phyloP scores from a whole-genome alignment of 352 stramenopile species.

The Pythium graminicola region DNA sequence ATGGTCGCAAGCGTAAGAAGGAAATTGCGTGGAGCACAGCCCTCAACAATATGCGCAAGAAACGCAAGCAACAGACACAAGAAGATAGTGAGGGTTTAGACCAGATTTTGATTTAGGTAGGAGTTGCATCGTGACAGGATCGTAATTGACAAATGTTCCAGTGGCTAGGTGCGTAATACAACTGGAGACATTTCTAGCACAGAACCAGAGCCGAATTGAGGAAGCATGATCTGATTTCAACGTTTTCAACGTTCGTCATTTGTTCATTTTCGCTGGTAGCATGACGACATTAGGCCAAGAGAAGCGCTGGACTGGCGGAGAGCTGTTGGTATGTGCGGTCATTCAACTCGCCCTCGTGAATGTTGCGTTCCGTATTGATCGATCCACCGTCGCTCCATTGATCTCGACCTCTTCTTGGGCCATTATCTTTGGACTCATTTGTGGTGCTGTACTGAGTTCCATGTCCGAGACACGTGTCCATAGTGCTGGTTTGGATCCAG shows the following conservation, averaged over 20 bases:
- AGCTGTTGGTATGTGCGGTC: conserved; percentile 13
- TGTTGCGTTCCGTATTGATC: conserved; percentile 13
- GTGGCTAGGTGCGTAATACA: too few relatives aligned
- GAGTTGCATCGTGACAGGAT: too few relatives aligned
- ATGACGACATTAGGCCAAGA: too few relatives aligned
- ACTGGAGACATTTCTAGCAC: too few relatives aligned
- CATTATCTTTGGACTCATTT: conserved; percentile 4
- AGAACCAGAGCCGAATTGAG: too few relatives aligned
- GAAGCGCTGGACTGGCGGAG: conserved; percentile 14
- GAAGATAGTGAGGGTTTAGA: not conserved
- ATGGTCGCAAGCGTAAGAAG: conserved; percentile 19
- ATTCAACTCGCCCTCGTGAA: conserved; percentile 13
- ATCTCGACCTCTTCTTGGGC: conserved; percentile 12
- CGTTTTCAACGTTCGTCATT: too few relatives aligned
- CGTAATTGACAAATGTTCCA: too few relatives aligned
- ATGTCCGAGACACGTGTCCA: not conserved
- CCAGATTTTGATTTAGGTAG: not conserved
- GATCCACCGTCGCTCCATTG: conserved; percentile 2
- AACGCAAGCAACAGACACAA: conserved; percentile 14
- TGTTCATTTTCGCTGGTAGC: too few relatives aligned
- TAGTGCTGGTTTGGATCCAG: conserved; percentile 2
- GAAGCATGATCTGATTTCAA: too few relatives aligned
- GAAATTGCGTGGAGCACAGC: conserved; percentile 22
- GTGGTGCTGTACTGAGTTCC: not conserved
- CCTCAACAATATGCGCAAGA: conserved; percentile 21